Evolutionary conservation across 2,329 filamentous ascomycete species (phyloP).

Genomic region (Talaromyces sp.): DNA sequence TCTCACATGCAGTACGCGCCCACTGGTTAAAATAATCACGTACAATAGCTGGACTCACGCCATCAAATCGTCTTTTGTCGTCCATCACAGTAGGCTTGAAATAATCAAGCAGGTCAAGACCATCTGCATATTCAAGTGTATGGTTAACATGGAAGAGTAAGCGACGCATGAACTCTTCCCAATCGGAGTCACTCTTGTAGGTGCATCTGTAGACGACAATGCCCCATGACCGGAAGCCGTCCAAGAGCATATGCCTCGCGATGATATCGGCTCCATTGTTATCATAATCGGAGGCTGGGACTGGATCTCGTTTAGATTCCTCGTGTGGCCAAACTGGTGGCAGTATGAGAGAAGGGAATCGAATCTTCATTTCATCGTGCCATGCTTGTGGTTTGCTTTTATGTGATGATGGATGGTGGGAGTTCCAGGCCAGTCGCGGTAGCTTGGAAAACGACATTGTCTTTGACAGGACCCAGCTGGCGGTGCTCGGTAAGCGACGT

Average conservation of each 20-base stretch:
- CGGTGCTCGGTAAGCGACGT: not conserved
- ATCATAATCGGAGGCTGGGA: not conserved
- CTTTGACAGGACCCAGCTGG: not conserved
- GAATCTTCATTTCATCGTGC: not conserved
- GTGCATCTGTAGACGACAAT: not conserved
- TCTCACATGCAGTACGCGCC: not conserved
- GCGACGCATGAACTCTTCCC: not conserved
- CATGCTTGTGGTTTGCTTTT: not conserved
- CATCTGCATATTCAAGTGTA: not conserved
- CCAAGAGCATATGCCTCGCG: not conserved
- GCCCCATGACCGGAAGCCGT: not conserved
- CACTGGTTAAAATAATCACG: slow-evolving; percentile 7
- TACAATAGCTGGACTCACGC: not conserved
- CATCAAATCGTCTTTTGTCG: not conserved
- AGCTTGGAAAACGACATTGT: not conserved
- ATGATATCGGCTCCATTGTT: not conserved
- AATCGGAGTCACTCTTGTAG: not conserved
- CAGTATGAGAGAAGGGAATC: not conserved
- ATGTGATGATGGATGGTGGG: not conserved
- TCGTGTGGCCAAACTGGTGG: not conserved
- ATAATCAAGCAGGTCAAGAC: not conserved
- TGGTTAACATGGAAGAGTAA: not conserved
- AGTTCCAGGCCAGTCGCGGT: not conserved
- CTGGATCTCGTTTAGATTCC: not conserved
- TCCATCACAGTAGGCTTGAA: not conserved